These are phyloP conservation scores for Trypanosoma melophagium DNA, from an alignment of 208 protist species.

Conservation along the genomic window DNA sequence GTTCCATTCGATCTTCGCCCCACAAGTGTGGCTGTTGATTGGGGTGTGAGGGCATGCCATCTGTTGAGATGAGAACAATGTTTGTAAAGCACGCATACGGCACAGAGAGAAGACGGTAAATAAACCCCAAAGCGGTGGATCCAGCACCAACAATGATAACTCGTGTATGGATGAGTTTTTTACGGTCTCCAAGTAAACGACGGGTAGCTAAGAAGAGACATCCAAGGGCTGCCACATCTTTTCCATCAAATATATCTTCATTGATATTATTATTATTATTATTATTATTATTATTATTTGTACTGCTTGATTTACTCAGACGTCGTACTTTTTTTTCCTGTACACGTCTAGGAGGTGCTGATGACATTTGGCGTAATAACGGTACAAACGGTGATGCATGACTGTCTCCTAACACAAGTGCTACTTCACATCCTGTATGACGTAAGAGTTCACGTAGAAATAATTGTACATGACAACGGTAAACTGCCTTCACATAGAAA, in stretches of 20 bases:
- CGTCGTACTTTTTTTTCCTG: constrained; percentile 51
- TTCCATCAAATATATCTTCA: not conserved
- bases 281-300: not conserved
- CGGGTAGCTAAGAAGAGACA: constrained; percentile 76
- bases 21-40: constrained; percentile 63
- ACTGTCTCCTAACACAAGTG: constrained; percentile 49
- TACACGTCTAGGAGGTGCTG: constrained; percentile 65
- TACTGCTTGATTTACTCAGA: not conserved
- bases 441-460: constrained; percentile 84
- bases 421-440: constrained; percentile 42
- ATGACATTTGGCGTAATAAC: constrained; percentile 46
- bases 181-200: constrained; percentile 74
- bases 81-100: constrained; percentile 87
- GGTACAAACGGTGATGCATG: constrained; percentile 29
- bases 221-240: constrained; percentile 36
- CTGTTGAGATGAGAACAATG: constrained; percentile 83
- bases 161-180: constrained; percentile 75
- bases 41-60: constrained; percentile 78
- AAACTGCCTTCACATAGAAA: constrained; percentile 68
- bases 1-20: constrained; percentile 66
- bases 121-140: constrained; percentile 69
- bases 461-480: constrained; percentile 62
- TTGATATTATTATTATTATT: not conserved
- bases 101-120: constrained; percentile 73
- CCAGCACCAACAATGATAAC: constrained; percentile 87